Percentiles rank a stretch among this genome's conserved stretches.
Evolutionary conservation across 768 basidiomycete genomes (phyloP).

Genomic region (Crepidotus variabilis): DNA sequence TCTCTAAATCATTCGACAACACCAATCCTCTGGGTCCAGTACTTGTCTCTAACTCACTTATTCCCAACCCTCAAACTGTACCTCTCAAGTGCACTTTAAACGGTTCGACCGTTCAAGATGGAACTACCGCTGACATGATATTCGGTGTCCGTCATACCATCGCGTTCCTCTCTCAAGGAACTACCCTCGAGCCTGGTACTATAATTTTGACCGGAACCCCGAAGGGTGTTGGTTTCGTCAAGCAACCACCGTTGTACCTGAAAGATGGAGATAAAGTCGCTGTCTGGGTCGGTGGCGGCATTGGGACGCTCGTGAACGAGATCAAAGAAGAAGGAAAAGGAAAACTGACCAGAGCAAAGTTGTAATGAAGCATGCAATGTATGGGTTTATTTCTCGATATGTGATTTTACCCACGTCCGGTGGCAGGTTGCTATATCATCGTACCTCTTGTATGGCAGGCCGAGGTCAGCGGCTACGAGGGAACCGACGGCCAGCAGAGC

Average conservation of each 20-base stretch:
- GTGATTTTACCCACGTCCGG: too few relatives aligned
- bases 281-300: slow-evolving; percentile 66
- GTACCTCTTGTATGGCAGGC: too few relatives aligned
- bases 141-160: slow-evolving; percentile 77
- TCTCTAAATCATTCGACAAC: slow-evolving; percentile 81
- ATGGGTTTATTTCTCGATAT: too few relatives aligned
- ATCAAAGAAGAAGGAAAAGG: slow-evolving; percentile 59
- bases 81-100: slow-evolving; percentile 65
- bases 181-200: slow-evolving; percentile 77
- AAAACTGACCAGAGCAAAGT: slow-evolving; percentile 1
- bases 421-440: too few relatives aligned
- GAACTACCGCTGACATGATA: slow-evolving; percentile 75
- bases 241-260: slow-evolving; percentile 65
- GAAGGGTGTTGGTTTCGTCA: slow-evolving; percentile 77
- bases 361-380: not conserved
- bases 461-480: too few relatives aligned
- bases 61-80: slow-evolving; percentile 65
- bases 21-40: slow-evolving; percentile 80
- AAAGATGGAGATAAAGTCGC: slow-evolving; percentile 71
- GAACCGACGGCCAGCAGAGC: too few relatives aligned
- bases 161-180: slow-evolving; percentile 79
- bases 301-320: slow-evolving; percentile 77
- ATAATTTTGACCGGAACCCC: slow-evolving; percentile 84
- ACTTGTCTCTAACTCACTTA: slow-evolving; percentile 60
- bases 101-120: slow-evolving; percentile 66